A percentile compares a stretch with the other conserved stretches of the same genome.
Evolutionary conservation across 305 asterid genomes (phyloP).

Genomic region (Ajuga reptans): DNA sequence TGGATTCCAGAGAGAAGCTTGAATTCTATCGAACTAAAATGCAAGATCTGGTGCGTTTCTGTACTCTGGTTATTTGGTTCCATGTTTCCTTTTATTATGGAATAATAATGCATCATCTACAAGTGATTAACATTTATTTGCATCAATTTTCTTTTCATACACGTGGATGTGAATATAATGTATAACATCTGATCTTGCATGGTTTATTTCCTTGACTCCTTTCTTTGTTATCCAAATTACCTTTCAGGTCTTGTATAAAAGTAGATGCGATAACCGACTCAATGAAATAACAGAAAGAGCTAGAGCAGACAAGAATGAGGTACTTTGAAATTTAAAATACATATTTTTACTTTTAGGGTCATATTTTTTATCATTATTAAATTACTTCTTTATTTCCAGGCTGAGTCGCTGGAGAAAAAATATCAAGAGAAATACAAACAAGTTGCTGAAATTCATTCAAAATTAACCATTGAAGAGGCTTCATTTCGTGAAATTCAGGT

Average conservation of each 20-base stretch:
- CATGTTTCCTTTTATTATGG: constrained; percentile 16
- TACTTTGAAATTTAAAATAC: constrained; percentile 26
- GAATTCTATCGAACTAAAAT: constrained; percentile 77
- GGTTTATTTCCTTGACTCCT: constrained; percentile 6
- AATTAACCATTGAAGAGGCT: constrained; percentile 88
- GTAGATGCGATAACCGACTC: constrained; percentile 94
- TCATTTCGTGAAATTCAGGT: constrained; percentile 90
- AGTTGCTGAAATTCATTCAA: constrained; percentile 90
- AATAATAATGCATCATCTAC: constrained; percentile 3
- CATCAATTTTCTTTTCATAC: not conserved
- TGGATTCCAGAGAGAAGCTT: constrained; percentile 92
- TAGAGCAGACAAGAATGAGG: constrained; percentile 91
- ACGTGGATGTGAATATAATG: not conserved
- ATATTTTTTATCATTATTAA: constrained; percentile 1
- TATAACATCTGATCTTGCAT: constrained; percentile 1
- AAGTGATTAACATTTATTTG: not conserved
- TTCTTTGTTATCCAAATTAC: constrained; percentile 20
- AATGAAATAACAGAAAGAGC: constrained; percentile 98
- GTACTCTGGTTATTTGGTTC: constrained; percentile 5
- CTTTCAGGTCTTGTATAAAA: constrained; percentile 80
- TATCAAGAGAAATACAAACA: constrained; percentile 90
- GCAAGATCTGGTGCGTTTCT: constrained; percentile 89
- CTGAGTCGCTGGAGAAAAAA: constrained; percentile 78
- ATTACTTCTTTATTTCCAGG: constrained; percentile 39
- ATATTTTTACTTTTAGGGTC: constrained; percentile 11